Base-by-base conservation (phyloP, 2,329 filamentous ascomycete species). In the Ceratocystiopsis brevicomis region DNA sequence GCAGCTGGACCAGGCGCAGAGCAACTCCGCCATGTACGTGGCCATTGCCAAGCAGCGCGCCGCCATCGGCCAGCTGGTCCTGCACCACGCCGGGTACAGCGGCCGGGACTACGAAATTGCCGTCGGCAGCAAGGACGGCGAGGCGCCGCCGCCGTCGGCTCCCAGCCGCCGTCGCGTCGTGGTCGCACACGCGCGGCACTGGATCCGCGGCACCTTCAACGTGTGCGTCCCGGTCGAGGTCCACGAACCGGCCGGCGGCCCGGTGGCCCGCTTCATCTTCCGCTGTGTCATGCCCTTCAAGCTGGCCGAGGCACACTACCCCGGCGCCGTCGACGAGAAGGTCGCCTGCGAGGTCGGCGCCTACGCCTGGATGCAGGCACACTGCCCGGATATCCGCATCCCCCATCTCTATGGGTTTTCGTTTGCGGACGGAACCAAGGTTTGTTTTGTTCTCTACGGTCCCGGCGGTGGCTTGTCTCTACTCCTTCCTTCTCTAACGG, bases 271-370 rank as follows among this genome's bases (percentile, higher is more conserved):
- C 25, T 19, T 38, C 19, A 21, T 43, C 10, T 18, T 43, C 10
- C 42, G 42, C 11, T 38, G 38, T 5, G 33, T 18, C 18, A 36
- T 58, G 42, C 56, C 56, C 38, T 53, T 54, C 44, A 56, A 56
- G 41, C 49, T 60, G 9, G 60, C 59, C 18, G 59, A 64, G 44
- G 43, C 41, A 8, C 44, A 34, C n/a, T 48, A 53, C 44, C 57
- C 59, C 5, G 61, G 58, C 6, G 61, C 59, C 41, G 54, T 54
- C 9, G 57, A 64, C 36, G 61, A 64, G 49, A 64, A 64, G 51
- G 9, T 61, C 10, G 45, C 55, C 40, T 52, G 53, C 47, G 61
- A 64, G 51, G 58, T 56, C 16, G 61, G 56, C 1, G 59, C 58
- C 8, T 63, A 60, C 45, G 53, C 56, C 11, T 64, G 59, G 59